These are phyloP conservation scores for Leccinum barrowsii DNA, from an alignment of 768 basidiomycete species.

Conservation along the genomic window DNA sequence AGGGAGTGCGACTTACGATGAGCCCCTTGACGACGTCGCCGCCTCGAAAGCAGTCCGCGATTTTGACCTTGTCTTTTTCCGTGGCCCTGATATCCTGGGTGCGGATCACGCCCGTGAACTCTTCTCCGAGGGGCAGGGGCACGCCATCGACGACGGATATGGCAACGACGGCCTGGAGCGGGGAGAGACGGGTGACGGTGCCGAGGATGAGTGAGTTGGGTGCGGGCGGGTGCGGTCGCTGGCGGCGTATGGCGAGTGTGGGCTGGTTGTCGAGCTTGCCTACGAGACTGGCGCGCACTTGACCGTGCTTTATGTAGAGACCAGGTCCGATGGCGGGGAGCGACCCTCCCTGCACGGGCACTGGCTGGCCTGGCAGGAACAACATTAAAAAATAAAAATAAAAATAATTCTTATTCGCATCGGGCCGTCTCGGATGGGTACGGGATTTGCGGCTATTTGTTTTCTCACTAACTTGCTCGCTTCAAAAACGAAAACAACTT, in stretches of 20 bases:
- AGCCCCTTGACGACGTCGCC: conserved; percentile 87
- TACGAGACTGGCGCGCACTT: conserved; percentile 66
- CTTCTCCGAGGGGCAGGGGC: conserved; percentile 78
- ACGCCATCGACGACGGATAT: conserved; percentile 86
- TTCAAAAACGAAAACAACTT: conserved; percentile 12
- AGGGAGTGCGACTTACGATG: conserved; percentile 55
- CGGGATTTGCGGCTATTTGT: conserved; percentile 29
- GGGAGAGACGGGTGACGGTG: conserved; percentile 76
- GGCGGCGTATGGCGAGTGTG: conserved; percentile 56
- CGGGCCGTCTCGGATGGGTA: conserved; percentile 7
- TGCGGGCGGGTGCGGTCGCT: conserved; percentile 70
- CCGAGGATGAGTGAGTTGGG: conserved; percentile 80
- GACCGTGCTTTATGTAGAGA: conserved; percentile 59
- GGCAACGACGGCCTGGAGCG: conserved; percentile 76
- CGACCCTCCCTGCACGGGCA: conserved; percentile 53
- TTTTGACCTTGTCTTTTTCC: conserved; percentile 86
- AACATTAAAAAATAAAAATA: conserved; percentile 21
- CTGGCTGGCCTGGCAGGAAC: conserved; percentile 78
- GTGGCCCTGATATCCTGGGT: conserved; percentile 86
- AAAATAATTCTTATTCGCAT: neutral
- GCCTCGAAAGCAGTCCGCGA: conserved; percentile 87
- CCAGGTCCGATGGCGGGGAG: conserved; percentile 60
- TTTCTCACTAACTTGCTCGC: conserved; percentile 14
- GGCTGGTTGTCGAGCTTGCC: conserved; percentile 54
- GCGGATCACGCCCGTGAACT: conserved; percentile 86